Evolutionary conservation across 306 rosid species (phyloP), one percentile per base, ranked within the genome.

Genomic region (Geum urbanum): DNA sequence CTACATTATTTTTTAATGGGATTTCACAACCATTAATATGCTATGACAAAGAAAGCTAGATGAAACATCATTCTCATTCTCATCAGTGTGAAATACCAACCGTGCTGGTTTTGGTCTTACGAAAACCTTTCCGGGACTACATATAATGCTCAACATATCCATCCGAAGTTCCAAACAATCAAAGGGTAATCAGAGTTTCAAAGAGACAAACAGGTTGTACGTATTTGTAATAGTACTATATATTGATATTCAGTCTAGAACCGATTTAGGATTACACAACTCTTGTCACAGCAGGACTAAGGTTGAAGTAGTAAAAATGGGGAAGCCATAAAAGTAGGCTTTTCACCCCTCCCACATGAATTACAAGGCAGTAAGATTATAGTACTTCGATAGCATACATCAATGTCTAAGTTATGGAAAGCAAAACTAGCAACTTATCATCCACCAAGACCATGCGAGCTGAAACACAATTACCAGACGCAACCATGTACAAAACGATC

Each of bases 401-500:
- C 61, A 72, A 51, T 66, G 77, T 71, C 82, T 66, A 56, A 45
- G 63, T 82, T 82, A 76, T 74, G 81, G 14, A 69, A 61, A 79
- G 9, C 66, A 82, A 86, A 77, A 76, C 68, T 76, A 83, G 86
- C 78, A 75, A 74, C 67, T 66, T 74, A 63, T 72, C 83, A 78
- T 53, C 81, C 89, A 82, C 83, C 78, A 77, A 63, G 74, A 81
- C 76, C 91, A 72, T 66, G 81, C 70, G 59, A 73, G 79, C 79
- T 76, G 82, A 79, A 84, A 71, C 82, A 71, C 80, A 51, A 71
- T 71, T 27, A 73, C 75, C 43, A 78, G 79, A 82, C 80, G 72
- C 96, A 80, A 72, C 80, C 86, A 92, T 89, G 82, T 92, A 92
- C 98, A 92, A 84, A 86, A 88, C 14, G 89, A 92, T 77, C 96